These are phyloP conservation scores for Clonostachys sp. DNA, from an alignment of 2,329 filamentous ascomycete genomes.

Conservation along the genomic window DNA sequence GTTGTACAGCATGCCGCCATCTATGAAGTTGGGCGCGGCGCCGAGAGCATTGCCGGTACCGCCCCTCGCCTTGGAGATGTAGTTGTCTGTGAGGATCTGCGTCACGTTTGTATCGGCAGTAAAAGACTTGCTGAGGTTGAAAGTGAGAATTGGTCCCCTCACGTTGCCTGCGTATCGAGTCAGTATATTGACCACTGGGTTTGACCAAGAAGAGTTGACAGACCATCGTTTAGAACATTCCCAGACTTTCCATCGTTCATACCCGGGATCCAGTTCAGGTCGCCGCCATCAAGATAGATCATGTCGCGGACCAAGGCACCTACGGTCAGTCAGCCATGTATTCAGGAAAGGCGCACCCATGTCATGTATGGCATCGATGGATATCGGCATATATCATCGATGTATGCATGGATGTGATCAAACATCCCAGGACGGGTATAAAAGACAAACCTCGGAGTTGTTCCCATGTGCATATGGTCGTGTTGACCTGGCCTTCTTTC, in stretches of 20 bases:
- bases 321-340: slow-evolving; percentile 20
- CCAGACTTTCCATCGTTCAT: slow-evolving; percentile 33
- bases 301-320: slow-evolving; percentile 56
- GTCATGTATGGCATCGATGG: too few species aligned
- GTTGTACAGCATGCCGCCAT: slow-evolving; percentile 63
- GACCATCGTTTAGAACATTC: not conserved
- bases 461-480: slow-evolving; percentile 56
- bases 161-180: slow-evolving; percentile 37
- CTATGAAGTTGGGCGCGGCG: slow-evolving; percentile 49
- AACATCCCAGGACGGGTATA: too few species aligned
- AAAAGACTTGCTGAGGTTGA: slow-evolving; percentile 56
- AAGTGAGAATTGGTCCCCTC: slow-evolving; percentile 46
- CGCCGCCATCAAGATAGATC: slow-evolving; percentile 62
- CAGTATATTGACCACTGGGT: too few species aligned
- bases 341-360: not conserved
- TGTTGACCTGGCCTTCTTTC: slow-evolving; percentile 46
- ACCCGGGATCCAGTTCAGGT: slow-evolving; percentile 46
- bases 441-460: slow-evolving; percentile 31
- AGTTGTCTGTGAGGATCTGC: slow-evolving; percentile 34
- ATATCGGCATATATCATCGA: too few species aligned
- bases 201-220: slow-evolving; percentile 1
- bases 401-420: too few species aligned
- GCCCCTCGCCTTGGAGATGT: slow-evolving; percentile 39
- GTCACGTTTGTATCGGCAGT: slow-evolving; percentile 46
- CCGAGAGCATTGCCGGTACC: slow-evolving; percentile 46